Conservation (phyloP, 1,284 basidiomycete genomes). For the Earliella scabrosa region DNA sequence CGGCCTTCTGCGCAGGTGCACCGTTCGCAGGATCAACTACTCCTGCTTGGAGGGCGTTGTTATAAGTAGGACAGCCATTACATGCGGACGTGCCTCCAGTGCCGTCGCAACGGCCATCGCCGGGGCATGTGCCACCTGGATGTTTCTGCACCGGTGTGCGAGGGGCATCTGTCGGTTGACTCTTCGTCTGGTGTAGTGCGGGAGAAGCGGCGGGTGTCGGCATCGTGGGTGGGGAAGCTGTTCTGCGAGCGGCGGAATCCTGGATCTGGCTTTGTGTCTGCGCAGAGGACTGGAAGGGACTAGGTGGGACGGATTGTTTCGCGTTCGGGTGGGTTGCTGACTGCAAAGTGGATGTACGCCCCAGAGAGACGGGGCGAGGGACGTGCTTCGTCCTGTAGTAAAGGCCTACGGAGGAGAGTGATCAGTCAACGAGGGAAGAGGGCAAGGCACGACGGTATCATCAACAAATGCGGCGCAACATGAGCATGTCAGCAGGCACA, state of each 20-base stretch:
- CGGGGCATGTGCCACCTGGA: constrained; percentile 83
- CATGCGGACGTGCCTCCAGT: constrained; percentile 91
- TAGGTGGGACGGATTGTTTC: constrained; percentile 15
- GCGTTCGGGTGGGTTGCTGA: constrained; percentile 38
- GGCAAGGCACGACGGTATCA: constrained; percentile 21
- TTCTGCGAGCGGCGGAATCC: constrained; percentile 27
- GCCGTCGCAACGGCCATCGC: constrained; percentile 94
- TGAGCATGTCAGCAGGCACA: constrained; percentile 31
- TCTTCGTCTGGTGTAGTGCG: constrained; percentile 22
- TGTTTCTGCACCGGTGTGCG: constrained; percentile 35
- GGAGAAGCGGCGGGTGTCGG: constrained; percentile 39
- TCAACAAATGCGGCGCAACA: constrained; percentile 23
- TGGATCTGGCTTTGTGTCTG: constrained; percentile 11
- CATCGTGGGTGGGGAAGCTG: constrained; percentile 36
- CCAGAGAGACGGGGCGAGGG: constrained; percentile 40
- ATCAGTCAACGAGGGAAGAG: constrained; percentile 25
- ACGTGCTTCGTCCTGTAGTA: constrained; percentile 43
- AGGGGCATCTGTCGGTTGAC: constrained; percentile 13
- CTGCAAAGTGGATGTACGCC: constrained; percentile 33
- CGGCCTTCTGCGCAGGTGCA: constrained; percentile 11
- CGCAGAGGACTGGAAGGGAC: constrained; percentile 18
- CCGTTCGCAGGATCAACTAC: constrained; percentile 20
- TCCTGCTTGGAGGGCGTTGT: constrained; percentile 69
- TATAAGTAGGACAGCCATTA: constrained; percentile 92
- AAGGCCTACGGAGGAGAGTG: constrained; percentile 34